Evolutionary conservation across 1,284 basidiomycete species (phyloP).

Genomic region (Phellopilus nigrolimitatus): DNA sequence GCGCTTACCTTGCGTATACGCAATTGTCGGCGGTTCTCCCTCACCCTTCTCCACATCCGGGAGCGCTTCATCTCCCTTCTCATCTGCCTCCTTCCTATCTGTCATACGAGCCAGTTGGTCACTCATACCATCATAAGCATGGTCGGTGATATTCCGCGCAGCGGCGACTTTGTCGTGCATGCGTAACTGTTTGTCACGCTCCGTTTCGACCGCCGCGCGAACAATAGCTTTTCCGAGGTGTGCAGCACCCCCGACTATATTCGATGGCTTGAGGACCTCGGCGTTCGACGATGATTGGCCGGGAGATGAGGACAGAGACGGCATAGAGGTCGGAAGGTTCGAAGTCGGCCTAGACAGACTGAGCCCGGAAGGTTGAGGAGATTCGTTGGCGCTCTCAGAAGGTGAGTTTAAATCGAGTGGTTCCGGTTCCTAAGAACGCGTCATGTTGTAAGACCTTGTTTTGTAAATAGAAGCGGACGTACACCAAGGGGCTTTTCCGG

Average conservation of each 20-base stretch:
- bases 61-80: constrained; percentile 47
- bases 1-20: constrained; percentile 61
- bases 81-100: background rate
- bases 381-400: background rate
- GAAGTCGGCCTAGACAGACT: background rate
- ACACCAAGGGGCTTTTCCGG: constrained; percentile 19
- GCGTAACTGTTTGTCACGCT: constrained; percentile 27
- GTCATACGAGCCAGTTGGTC: background rate
- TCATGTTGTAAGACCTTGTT: background rate
- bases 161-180: constrained; percentile 27
- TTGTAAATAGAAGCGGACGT: background rate
- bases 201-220: constrained; percentile 28
- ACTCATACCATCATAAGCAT: constrained; percentile 9
- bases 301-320: constrained; percentile 25
- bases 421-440: constrained; percentile 12
- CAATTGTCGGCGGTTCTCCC: constrained; percentile 56
- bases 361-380: constrained; percentile 1
- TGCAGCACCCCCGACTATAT: constrained; percentile 11
- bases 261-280: constrained; percentile 1
- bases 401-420: constrained; percentile 16
- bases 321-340: background rate
- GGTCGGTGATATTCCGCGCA: constrained; percentile 23
- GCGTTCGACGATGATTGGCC: background rate
- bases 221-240: constrained; percentile 30
- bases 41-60: constrained; percentile 41